Evolutionary conservation across 2,329 filamentous ascomycete species (phyloP).

Genomic region (Tolypocladium sp.): DNA sequence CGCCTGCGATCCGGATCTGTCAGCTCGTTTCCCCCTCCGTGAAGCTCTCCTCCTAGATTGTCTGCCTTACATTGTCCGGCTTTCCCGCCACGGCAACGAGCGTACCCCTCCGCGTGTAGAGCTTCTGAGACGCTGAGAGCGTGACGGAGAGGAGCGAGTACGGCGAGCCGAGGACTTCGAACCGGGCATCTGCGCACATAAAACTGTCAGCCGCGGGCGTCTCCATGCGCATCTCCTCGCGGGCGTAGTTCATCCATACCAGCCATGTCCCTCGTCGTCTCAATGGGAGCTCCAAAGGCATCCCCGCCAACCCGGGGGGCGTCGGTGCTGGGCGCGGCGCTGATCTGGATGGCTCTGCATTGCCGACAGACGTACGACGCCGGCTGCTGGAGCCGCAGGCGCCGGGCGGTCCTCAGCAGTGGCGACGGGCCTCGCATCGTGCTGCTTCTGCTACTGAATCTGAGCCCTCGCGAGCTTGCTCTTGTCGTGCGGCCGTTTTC

Average conservation of each 20-base stretch:
- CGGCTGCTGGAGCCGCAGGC: constrained; percentile 15
- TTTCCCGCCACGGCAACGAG: constrained; percentile 85
- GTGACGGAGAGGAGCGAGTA: constrained; percentile 92
- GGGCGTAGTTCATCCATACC: constrained; percentile 25
- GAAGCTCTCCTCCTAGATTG: background rate
- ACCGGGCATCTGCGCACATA: constrained; percentile 69
- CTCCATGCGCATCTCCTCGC: background rate
- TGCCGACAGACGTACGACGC: constrained; percentile 39
- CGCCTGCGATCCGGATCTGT: constrained; percentile 40
- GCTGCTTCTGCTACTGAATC: background rate
- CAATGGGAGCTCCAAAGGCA: constrained; percentile 42
- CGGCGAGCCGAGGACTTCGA: constrained; percentile 85
- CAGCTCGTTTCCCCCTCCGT: background rate
- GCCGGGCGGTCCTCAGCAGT: constrained; percentile 24
- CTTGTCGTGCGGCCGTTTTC: background rate
- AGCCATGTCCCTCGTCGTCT: constrained; percentile 36
- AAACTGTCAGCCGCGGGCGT: background rate
- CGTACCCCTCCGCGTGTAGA: constrained; percentile 88
- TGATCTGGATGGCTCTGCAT: constrained; percentile 55
- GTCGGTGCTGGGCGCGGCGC: constrained; percentile 48
- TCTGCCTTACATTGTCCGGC: constrained; percentile 65
- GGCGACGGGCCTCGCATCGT: constrained; percentile 35
- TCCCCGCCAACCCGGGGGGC: constrained; percentile 40
- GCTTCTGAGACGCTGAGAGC: constrained; percentile 83
- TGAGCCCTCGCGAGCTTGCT: background rate